phyloP scores from a whole-genome alignment of 768 basidiomycete genomes.

The Tulasnella sp. region DNA sequence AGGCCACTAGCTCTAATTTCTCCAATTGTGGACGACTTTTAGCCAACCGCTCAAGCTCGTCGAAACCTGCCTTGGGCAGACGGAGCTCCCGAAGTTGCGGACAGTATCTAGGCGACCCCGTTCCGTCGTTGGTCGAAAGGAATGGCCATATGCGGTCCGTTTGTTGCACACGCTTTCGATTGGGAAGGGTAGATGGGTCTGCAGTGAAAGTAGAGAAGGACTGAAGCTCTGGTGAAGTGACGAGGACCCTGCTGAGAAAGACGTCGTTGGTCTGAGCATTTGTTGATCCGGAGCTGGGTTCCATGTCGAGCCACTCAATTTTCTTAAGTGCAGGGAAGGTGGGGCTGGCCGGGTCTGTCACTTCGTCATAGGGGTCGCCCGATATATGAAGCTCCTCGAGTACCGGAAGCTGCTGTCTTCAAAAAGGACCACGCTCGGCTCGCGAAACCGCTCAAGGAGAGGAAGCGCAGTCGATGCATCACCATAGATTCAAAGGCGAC shows the following conservation, averaged over 20 bases:
- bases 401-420: neutral
- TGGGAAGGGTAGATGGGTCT: neutral
- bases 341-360: too few relatives aligned
- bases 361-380: neutral
- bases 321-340: neutral
- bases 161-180: neutral
- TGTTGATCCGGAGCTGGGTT: neutral
- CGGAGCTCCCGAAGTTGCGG: neutral
- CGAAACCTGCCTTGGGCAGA: neutral
- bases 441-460: neutral
- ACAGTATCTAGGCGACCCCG: neutral
- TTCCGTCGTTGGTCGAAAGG: neutral
- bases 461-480: neutral
- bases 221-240: neutral
- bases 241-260: neutral
- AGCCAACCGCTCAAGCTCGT: neutral
- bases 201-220: neutral
- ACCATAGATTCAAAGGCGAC: neutral
- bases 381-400: neutral
- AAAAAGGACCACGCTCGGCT: neutral
- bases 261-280: neutral
- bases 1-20: neutral
- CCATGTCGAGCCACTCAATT: neutral
- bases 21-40: neutral
- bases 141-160: neutral